Evolutionary conservation across 1,284 basidiomycete genomes (phyloP), one percentile per base, ranked within the genome.

Genomic region (Phellinidium pouzarii): DNA sequence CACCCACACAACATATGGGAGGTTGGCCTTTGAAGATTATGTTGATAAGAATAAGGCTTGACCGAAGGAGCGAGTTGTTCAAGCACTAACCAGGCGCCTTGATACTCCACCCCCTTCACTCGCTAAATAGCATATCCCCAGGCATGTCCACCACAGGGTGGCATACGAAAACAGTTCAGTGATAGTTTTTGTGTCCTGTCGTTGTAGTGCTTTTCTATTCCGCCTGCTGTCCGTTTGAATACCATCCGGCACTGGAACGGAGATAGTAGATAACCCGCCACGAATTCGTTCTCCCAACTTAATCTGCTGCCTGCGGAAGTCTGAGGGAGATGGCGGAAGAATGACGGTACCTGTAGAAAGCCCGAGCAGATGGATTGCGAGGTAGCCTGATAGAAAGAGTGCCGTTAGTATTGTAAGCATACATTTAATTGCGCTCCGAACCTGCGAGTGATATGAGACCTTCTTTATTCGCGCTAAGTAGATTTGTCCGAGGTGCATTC

Each of bases 401-500:
- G 11, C 2, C 22, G 31, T 8, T 34, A 46, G n/a, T 50, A 34
- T 8, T 8, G 7, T 34, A 14, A 8, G 7, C 31, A 34, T 8
- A 14, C 7, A 0, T 44, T 8, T n/a, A 19, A 46, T n/a, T n/a
- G n/a, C n/a, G n/a, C n/a, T n/a, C n/a, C 71, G 51, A 52, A 85
- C 89, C 90, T 44, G 80, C 69, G 23, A 97, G 74, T 3, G 87
- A 94, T 20, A 86, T 75, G 34, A 99, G 63, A 0, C 96, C 95
- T 65, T 97, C 93, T 64, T 96, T 97, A 71, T 99, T 98, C 36
- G 82, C 78, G n/a, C 79, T 82, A 27, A 95, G 59, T 3, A 94
- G 49, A 25, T 74, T 75, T 3, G 68, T 70, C 1, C 94, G 79
- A 1, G 79, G 76, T 0, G 79, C 76, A 0, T 78, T 65, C 14